phyloP scores from a whole-genome alignment of 768 basidiomycete species.

The Scleroderma citrinum region DNA sequence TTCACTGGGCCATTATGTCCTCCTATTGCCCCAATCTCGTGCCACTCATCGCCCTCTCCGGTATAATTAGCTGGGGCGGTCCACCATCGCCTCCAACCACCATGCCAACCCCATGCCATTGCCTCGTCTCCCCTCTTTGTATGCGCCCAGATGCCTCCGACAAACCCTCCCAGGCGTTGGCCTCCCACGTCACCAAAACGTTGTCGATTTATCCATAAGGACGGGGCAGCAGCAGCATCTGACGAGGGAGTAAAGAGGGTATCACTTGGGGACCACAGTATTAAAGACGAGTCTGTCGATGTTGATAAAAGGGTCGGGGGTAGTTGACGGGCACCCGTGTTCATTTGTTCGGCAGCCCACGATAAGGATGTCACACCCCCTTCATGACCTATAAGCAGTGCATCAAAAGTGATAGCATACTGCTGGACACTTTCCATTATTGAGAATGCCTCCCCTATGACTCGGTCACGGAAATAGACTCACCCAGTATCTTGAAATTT shows the following conservation, averaged over 20 bases:
- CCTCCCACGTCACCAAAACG: conserved; percentile 96
- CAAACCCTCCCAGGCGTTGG: conserved; percentile 85
- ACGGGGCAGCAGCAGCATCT: conserved; percentile 36
- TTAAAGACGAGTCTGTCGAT: conserved; percentile 92
- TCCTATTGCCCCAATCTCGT: conserved; percentile 69
- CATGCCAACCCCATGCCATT: conserved; percentile 90
- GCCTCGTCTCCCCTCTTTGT: conserved; percentile 47
- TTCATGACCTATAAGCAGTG: conserved; percentile 94
- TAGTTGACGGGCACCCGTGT: conserved; percentile 12
- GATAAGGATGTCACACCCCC: conserved; percentile 83
- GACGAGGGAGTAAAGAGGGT: conserved; percentile 30
- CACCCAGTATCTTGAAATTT: conserved; percentile 35
- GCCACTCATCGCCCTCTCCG: conserved; percentile 50
- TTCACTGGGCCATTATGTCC: conserved; percentile 82
- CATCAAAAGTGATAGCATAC: conserved; percentile 86
- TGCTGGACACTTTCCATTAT: conserved; percentile 34
- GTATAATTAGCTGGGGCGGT: conserved; percentile 21
- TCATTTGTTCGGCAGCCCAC: conserved; percentile 53
- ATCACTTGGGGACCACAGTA: conserved; percentile 84
- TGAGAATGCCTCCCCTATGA: conserved; percentile 13
- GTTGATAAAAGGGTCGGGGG: conserved; percentile 73
- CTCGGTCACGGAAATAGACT: conserved; percentile 16
- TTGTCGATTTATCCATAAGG: conserved; percentile 86
- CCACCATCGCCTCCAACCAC: conserved; percentile 88
- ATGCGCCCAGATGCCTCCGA: conserved; percentile 79